Base-by-base conservation (phyloP, 2,329 filamentous ascomycete genomes). In the Pyricularia grisea region DNA sequence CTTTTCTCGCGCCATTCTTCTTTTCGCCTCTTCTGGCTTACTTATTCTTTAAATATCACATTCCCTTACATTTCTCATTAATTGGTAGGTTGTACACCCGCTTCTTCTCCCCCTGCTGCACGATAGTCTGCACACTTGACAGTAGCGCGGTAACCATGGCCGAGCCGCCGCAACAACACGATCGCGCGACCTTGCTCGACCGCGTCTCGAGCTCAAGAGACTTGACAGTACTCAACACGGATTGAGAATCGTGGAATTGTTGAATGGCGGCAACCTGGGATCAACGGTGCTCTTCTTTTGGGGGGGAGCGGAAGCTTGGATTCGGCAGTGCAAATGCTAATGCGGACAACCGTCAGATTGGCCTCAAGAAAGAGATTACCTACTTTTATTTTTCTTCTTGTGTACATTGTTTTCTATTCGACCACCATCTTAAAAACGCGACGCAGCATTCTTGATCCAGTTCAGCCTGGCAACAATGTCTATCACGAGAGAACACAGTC, bases 381-480 rank as follows among this genome's bases (percentile, higher is more conserved):
- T 65, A 36, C 4, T 67, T 50, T 64, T 23, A 25, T 68, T 65
- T 69, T 70, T 68, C 67, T 60, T 70, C 67, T 67, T 69, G 65
- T 55, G 60, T 70, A 67, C 67, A 69, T 71, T 68, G 36, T 69
- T 71, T 66, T 58, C 69, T 64, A 69, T 67, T 68, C 65, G 50
- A 10, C 67, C 17, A 42, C 33, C 67, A 33, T 20, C 20, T 33
- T 7, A n/a, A n/a, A 17, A 17, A 30, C 42, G 17, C 14, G 2
- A 50, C 42, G 17, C 42, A 2, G 20, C 42, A 50, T 20, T 50
- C 20, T 50, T 50, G 20, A 50, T 50, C 6, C 11, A 31, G 14
- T 50, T 30, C 68, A 20, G 23, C n/a, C n/a, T 68, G 27, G 28
- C 14, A 61, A 55, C 69, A 70, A 76, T 76, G 75, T 72, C 73